phyloP scores from a whole-genome alignment of 495 filamentous ascomycete species.

The Rhypophila decipiens region DNA sequence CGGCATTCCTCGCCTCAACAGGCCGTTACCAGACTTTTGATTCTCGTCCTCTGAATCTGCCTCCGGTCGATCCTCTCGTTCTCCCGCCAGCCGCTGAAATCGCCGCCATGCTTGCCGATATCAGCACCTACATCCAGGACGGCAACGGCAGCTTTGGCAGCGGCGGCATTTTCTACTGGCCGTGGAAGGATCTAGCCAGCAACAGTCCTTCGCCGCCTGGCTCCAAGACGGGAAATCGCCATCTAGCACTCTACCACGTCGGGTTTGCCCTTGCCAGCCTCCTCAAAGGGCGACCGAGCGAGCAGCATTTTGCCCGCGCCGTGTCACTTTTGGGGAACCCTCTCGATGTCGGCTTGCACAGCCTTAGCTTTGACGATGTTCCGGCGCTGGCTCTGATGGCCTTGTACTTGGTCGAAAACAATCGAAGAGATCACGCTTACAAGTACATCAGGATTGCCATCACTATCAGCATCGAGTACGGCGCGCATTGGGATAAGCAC shows the following conservation, averaged over 20 bases:
- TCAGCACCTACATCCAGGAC: constrained; percentile 27
- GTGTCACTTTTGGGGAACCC: constrained; percentile 28
- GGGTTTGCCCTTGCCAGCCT: constrained; percentile 24
- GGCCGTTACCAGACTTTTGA: constrained; percentile 37
- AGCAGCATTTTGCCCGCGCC: constrained; percentile 30
- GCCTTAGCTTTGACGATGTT: constrained; percentile 23
- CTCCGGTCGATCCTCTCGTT: constrained; percentile 14
- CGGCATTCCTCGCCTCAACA: constrained; percentile 17
- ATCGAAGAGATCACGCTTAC: constrained; percentile 35
- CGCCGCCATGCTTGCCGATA: constrained; percentile 13
- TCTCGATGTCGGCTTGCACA: constrained; percentile 24
- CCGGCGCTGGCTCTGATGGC: constrained; percentile 30
- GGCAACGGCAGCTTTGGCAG: constrained; percentile 16
- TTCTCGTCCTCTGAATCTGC: constrained; percentile 27
- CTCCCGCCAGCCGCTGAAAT: constrained; percentile 23
- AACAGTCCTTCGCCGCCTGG: constrained; percentile 6
- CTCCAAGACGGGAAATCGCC: constrained; percentile 1
- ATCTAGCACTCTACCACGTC: constrained; percentile 24
- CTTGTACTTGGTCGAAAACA: constrained; percentile 32
- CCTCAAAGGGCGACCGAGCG: constrained; percentile 17
- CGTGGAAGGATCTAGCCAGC: constrained; percentile 15
- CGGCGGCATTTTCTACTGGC: constrained; percentile 36
- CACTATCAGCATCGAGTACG: constrained; percentile 28
- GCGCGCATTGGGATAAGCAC: no score
- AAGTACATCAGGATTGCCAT: constrained; percentile 30